Percentiles rank a stretch among this genome's conserved stretches.
Conservation (phyloP, 73 alveolate genomes). For the Paramecium pentaurelia region DNA sequence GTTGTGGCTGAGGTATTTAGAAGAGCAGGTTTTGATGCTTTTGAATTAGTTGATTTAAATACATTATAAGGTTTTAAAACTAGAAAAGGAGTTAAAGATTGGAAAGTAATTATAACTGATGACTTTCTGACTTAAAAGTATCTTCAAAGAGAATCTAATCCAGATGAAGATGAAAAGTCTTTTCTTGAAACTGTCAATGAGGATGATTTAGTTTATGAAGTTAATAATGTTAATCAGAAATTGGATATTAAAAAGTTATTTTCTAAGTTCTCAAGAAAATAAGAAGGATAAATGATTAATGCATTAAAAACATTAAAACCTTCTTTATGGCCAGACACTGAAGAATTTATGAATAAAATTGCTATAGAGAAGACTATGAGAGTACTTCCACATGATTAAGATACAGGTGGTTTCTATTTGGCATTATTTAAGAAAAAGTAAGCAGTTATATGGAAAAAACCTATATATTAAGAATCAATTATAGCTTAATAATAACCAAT, state of each 20-base stretch:
- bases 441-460: slow-evolving; percentile 62
- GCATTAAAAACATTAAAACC: slow-evolving; percentile 56
- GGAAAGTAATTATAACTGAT: slow-evolving; percentile 78
- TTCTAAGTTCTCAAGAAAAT: slow-evolving; percentile 66
- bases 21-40: slow-evolving; percentile 65
- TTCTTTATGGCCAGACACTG: slow-evolving; percentile 33
- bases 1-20: slow-evolving; percentile 84
- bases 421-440: slow-evolving; percentile 81
- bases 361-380: slow-evolving; percentile 81
- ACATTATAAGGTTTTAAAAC: slow-evolving; percentile 71
- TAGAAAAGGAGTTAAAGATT: slow-evolving; percentile 81
- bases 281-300: slow-evolving; percentile 58
- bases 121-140: slow-evolving; percentile 40
- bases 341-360: slow-evolving; percentile 36
- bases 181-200: neutral
- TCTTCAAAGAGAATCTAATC: neutral
- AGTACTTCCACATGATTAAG: slow-evolving; percentile 94
- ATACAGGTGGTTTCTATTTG: slow-evolving; percentile 95
- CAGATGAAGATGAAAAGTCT: slow-evolving; percentile 2
- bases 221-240: slow-evolving; percentile 2
- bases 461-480: slow-evolving; percentile 27
- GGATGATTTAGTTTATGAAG: slow-evolving; percentile 21
- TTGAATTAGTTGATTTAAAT: slow-evolving; percentile 81
- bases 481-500: neutral
- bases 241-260: slow-evolving; percentile 10